Percentiles rank a stretch among this genome's conserved stretches.
Evolutionary conservation across 1,284 basidiomycete species (phyloP).

Genomic region (Microbotryum intermedium): DNA sequence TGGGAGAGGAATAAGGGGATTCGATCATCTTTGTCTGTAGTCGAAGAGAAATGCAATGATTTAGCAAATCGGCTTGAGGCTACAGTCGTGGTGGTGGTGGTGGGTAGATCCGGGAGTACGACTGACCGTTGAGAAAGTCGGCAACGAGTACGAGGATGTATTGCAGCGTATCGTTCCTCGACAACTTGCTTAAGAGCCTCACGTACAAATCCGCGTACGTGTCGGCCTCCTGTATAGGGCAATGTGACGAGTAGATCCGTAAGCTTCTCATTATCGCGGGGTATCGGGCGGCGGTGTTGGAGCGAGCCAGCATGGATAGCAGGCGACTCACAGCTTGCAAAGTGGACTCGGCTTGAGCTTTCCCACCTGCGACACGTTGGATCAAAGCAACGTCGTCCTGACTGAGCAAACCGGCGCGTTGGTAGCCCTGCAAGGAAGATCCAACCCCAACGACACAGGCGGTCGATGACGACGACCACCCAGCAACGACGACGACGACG

Average conservation of each 20-base stretch:
- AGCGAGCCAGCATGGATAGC: not conserved
- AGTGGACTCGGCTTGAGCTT: constrained; percentile 26
- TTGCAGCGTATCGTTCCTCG: constrained; percentile 87
- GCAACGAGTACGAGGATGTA: constrained; percentile 83
- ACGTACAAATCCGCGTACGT: constrained; percentile 84
- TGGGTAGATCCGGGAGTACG: no score
- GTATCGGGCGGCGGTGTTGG: not conserved
- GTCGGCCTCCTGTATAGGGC: constrained; percentile 48
- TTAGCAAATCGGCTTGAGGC: not conserved
- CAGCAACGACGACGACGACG: not conserved
- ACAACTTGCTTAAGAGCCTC: constrained; percentile 81
- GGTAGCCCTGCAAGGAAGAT: constrained; percentile 61
- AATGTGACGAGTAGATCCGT: no score
- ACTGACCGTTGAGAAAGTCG: constrained; percentile 70
- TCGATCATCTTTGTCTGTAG: constrained; percentile 35
- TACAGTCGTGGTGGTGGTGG: no score
- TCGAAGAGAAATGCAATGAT: constrained; percentile 36
- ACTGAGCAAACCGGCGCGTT: constrained; percentile 83
- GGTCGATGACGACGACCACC: not conserved
- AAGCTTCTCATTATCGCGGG: not conserved
- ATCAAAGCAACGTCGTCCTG: constrained; percentile 81
- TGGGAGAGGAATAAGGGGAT: constrained; percentile 42
- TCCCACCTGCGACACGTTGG: constrained; percentile 58
- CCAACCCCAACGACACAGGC: no score
- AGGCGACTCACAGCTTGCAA: constrained; percentile 21